phyloP scores from a whole-genome alignment of 1,284 basidiomycete genomes.

The Apiotrichum porosum region DNA sequence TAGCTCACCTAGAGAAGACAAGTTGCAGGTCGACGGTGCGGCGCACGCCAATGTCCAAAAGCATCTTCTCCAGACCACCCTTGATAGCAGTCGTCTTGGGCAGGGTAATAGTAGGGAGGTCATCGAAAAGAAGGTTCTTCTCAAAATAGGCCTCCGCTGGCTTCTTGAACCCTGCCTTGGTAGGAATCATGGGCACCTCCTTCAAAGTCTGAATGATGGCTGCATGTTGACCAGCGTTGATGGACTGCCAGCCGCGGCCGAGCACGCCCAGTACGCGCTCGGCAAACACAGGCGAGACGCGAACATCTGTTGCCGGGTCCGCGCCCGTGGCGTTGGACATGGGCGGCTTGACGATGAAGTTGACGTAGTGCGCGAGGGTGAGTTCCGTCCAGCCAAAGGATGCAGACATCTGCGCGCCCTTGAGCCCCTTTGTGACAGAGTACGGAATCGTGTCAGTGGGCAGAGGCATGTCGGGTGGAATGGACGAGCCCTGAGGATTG shows the following conservation, averaged over 20 bases:
- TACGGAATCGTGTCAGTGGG: conserved; percentile 73
- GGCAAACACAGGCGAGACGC: conserved; percentile 66
- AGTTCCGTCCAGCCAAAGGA: conserved; percentile 81
- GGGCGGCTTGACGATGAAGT: conserved; percentile 58
- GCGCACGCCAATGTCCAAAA: conserved; percentile 75
- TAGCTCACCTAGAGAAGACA: conserved; percentile 67
- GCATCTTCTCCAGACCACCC: conserved; percentile 68
- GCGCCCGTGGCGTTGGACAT: conserved; percentile 44
- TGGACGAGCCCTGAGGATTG: conserved; percentile 61
- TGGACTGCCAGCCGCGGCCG: conserved; percentile 68
- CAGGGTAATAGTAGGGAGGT: conserved; percentile 75
- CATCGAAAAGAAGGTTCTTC: conserved; percentile 79
- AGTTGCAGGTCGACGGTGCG: conserved; percentile 88
- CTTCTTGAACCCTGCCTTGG: conserved; percentile 67
- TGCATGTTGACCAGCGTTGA: conserved; percentile 59
- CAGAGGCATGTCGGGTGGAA: conserved; percentile 77
- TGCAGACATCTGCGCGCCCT: conserved; percentile 50
- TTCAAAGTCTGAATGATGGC: conserved; percentile 60
- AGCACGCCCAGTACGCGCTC: conserved; percentile 73
- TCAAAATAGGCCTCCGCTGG: conserved; percentile 82
- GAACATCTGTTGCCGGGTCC: conserved; percentile 62
- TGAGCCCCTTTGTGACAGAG: conserved; percentile 62
- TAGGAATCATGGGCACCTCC: conserved; percentile 73
- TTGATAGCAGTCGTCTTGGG: conserved; percentile 65
- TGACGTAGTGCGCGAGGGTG: conserved; percentile 69